Conservation (phyloP, 2,329 filamentous ascomycete genomes). For the Fusarium coicis region DNA sequence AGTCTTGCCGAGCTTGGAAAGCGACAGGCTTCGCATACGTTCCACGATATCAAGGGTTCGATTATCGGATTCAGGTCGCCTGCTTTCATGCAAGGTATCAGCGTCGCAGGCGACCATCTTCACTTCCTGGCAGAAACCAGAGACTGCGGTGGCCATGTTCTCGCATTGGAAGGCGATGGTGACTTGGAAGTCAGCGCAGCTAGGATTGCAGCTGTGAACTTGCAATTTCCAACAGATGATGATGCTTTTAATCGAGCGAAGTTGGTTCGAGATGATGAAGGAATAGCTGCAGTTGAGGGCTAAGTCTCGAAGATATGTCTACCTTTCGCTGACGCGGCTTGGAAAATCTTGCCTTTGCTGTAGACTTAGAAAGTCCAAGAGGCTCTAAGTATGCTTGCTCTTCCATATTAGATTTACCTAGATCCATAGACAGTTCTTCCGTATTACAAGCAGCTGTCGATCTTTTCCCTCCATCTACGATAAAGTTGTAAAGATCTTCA, state of each 20-base stretch:
- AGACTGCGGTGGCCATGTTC: slow-evolving; percentile 21
- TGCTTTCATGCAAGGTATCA: slow-evolving; percentile 26
- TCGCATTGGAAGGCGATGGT: slow-evolving; percentile 12
- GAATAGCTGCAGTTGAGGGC: slow-evolving; percentile 26
- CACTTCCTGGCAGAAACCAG: slow-evolving; percentile 12
- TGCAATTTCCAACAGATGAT: slow-evolving; percentile 4
- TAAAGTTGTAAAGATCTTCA: not conserved
- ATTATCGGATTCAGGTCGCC: slow-evolving; percentile 28
- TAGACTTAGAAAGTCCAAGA: not conserved
- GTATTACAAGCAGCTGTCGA: too few relatives aligned
- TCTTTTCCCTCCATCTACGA: not conserved
- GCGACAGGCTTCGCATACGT: slow-evolving; percentile 15
- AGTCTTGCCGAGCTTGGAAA: slow-evolving; percentile 30
- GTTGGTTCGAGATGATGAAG: slow-evolving; percentile 9
- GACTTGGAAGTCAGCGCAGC: slow-evolving; percentile 5
- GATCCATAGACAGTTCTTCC: not conserved
- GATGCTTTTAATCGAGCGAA: slow-evolving; percentile 18
- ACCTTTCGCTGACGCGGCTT: not conserved
- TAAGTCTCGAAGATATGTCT: not conserved
- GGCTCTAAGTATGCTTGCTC: not conserved
- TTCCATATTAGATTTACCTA: not conserved
- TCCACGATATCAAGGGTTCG: not conserved
- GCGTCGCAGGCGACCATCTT: slow-evolving; percentile 30
- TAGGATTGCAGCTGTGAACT: slow-evolving; percentile 1
- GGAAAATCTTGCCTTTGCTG: not conserved